These are phyloP conservation scores for Cyberlindnera petersonii DNA, from an alignment of 805 yeast species.

Conservation along the genomic window DNA sequence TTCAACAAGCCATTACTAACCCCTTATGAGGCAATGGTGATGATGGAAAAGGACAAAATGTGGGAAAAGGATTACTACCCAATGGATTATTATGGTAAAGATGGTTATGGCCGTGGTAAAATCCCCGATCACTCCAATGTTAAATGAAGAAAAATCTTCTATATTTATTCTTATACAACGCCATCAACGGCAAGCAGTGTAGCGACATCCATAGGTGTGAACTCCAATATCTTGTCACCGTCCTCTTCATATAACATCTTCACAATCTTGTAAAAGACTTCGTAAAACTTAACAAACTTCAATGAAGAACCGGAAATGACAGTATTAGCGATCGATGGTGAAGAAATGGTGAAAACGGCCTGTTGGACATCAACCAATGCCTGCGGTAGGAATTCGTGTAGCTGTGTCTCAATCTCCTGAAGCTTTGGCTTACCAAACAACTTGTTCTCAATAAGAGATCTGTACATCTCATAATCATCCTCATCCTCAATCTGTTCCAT, in stretches of 20 bases:
- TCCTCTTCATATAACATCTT: slow-evolving; percentile 34
- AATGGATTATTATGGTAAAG: slow-evolving; percentile 89
- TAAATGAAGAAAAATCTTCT: not conserved
- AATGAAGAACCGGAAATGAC: slow-evolving; percentile 48
- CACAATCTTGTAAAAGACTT: slow-evolving; percentile 34
- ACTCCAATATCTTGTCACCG: slow-evolving; percentile 35
- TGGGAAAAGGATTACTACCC: slow-evolving; percentile 74
- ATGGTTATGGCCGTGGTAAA: slow-evolving; percentile 90
- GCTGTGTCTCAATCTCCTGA: slow-evolving; percentile 37
- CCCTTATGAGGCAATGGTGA: slow-evolving; percentile 94
- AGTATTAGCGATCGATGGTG: slow-evolving; percentile 58
- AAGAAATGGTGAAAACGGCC: slow-evolving; percentile 53
- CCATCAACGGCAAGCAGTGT: slow-evolving; percentile 69
- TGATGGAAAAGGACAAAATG: slow-evolving; percentile 65
- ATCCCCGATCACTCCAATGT: slow-evolving; percentile 44
- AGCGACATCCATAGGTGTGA: slow-evolving; percentile 59
- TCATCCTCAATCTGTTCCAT: slow-evolving; percentile 46
- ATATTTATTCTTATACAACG: slow-evolving; percentile 6
- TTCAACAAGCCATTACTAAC: slow-evolving; percentile 87
- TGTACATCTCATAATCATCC: slow-evolving; percentile 58
- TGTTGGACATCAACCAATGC: slow-evolving; percentile 60
- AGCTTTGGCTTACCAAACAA: slow-evolving; percentile 45
- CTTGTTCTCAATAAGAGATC: slow-evolving; percentile 61
- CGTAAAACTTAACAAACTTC: slow-evolving; percentile 41
- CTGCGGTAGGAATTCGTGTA: slow-evolving; percentile 52